Percentiles rank a stretch among this genome's conserved stretches.
phyloP scores from a whole-genome alignment of 1,139 yeast species.

The Sugiyamaella castrensis region DNA sequence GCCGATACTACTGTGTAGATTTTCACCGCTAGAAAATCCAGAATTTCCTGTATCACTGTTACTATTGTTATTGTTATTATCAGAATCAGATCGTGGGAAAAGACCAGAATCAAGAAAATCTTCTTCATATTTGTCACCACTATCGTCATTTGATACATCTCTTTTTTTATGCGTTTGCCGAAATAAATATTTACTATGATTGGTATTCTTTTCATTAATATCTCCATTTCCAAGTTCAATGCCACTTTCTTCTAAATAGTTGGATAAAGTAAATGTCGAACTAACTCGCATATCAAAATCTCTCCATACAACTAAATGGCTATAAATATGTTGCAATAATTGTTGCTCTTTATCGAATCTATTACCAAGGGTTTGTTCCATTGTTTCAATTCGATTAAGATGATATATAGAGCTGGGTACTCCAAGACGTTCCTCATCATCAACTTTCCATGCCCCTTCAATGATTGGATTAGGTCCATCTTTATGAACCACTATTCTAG shows the following conservation, averaged over 20 bases:
- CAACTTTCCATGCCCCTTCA: conserved; percentile 37
- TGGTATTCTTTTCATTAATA: too few relatives aligned
- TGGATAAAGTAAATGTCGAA: conserved; percentile 10
- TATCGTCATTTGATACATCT: background rate
- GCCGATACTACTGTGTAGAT: conserved; percentile 35
- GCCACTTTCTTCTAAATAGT: background rate
- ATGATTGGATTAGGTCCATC: conserved; percentile 21
- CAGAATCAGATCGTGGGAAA: too few relatives aligned
- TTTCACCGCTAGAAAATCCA: conserved; percentile 35
- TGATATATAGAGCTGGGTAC: conserved; percentile 35
- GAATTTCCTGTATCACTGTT: conserved; percentile 19
- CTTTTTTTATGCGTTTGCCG: background rate
- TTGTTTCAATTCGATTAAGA: conserved; percentile 20
- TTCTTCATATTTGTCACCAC: background rate
- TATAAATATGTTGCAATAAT: conserved; percentile 18
- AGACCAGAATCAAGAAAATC: too few relatives aligned
- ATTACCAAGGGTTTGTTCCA: conserved; percentile 20
- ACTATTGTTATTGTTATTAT: background rate
- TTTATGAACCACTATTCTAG: conserved; percentile 30
- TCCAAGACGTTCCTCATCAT: conserved; percentile 35
- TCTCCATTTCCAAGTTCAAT: conserved; percentile 1
- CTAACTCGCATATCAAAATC: conserved; percentile 31
- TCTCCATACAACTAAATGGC: conserved; percentile 34
- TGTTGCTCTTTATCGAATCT: conserved; percentile 24
- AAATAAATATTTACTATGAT: too few relatives aligned